Percentiles rank a stretch among this genome's conserved stretches.
phyloP scores from a whole-genome alignment of 139 green algal species.

The Volvox africanus region DNA sequence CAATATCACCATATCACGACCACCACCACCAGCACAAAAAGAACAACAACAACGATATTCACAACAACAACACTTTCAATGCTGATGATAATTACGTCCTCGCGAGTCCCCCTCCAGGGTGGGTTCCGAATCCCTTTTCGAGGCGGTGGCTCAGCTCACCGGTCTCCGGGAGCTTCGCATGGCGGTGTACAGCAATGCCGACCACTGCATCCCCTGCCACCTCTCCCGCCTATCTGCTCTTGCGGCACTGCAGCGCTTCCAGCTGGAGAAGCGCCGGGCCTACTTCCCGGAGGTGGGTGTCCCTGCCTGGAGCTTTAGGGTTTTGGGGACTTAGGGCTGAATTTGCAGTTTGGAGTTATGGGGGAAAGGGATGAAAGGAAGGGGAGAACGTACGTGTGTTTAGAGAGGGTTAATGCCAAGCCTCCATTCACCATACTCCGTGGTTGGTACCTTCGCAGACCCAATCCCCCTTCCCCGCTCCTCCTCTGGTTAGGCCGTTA shows the following conservation, averaged over 20 bases:
- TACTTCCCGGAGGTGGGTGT: conserved; percentile 38
- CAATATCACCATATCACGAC: too few species aligned
- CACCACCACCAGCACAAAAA: too few species aligned
- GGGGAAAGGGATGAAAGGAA: too few species aligned
- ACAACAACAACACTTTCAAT: too few species aligned
- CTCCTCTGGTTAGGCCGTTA: too few species aligned
- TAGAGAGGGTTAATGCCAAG: background rate
- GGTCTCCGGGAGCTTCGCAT: conserved; percentile 48
- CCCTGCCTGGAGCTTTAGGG: too few species aligned
- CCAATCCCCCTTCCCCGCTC: too few species aligned
- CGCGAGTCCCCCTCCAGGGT: background rate
- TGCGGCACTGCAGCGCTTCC: conserved; percentile 39
- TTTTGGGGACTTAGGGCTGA: background rate
- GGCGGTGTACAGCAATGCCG: conserved; percentile 45
- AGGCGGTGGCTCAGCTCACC: conserved; percentile 47
- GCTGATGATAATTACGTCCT: too few species aligned
- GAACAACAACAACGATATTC: too few species aligned
- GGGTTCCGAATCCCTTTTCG: conserved; percentile 36
- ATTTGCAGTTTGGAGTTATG: too few species aligned
- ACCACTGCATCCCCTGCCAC: conserved; percentile 47
- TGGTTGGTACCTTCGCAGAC: too few species aligned
- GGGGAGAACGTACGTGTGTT: background rate
- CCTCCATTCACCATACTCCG: too few species aligned
- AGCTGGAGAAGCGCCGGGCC: conserved; percentile 38
- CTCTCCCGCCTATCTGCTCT: conserved; percentile 22